These are phyloP conservation scores for Ciborinia camelliae DNA, from an alignment of 2,329 filamentous ascomycete species.

Conservation along the genomic window DNA sequence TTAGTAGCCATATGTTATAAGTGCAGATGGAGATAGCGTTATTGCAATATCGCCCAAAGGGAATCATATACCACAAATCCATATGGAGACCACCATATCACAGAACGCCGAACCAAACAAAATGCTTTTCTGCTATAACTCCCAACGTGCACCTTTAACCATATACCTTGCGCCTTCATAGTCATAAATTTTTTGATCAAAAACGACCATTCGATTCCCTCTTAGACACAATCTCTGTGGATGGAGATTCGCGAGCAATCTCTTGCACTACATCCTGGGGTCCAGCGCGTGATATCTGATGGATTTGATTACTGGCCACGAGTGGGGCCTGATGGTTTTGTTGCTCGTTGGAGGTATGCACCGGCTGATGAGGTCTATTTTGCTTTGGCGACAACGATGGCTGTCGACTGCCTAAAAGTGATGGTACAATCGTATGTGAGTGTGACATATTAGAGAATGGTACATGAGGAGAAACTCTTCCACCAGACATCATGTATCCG, in stretches of 20 bases:
- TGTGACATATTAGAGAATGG: conserved; percentile 33
- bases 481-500: conserved; percentile 28
- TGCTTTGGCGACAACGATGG: conserved; percentile 36
- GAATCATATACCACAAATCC: conserved; percentile 25
- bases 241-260: conserved; percentile 27
- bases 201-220: conserved; percentile 28
- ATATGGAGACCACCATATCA: conserved; percentile 22
- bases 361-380: conserved; percentile 25
- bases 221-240: conserved; percentile 1
- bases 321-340: conserved; percentile 21
- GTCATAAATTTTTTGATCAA: conserved; percentile 29
- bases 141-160: conserved; percentile 18
- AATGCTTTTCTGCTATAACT: conserved; percentile 26
- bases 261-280: conserved; percentile 22
- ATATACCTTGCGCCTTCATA: conserved; percentile 32
- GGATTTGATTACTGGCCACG: conserved; percentile 19
- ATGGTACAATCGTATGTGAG: conserved; percentile 35
- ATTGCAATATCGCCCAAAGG: conserved; percentile 22
- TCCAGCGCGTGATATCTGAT: conserved; percentile 25
- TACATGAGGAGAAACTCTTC: conserved; percentile 35
- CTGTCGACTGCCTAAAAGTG: conserved; percentile 36
- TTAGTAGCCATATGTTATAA: conserved; percentile 28
- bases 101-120: conserved; percentile 22
- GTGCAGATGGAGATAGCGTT: conserved; percentile 25
- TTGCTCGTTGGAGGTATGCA: conserved; percentile 20